Conservation (phyloP, 2,329 filamentous ascomycete genomes). For the Proliferodiscus dingleyae region DNA sequence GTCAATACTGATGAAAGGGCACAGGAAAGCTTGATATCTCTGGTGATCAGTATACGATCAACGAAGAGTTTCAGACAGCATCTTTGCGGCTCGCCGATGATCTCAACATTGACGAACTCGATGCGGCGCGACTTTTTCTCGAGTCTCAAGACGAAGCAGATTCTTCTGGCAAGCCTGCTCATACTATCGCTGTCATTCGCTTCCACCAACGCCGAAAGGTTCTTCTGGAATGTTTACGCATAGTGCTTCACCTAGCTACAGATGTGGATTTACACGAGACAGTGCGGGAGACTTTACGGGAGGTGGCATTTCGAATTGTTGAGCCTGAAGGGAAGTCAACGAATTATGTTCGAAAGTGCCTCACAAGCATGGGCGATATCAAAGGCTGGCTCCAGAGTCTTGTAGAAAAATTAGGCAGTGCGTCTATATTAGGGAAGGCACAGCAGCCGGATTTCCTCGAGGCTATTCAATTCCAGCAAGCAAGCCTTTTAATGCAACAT, state of each 20-base stretch:
- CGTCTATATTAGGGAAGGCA: slow-evolving; percentile 66
- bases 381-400: slow-evolving; percentile 73
- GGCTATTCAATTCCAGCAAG: slow-evolving; percentile 72
- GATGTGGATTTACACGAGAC: slow-evolving; percentile 34
- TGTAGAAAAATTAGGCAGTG: slow-evolving; percentile 69
- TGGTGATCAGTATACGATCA: slow-evolving; percentile 72
- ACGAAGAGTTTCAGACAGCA: slow-evolving; percentile 81
- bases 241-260: slow-evolving; percentile 61
- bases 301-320: slow-evolving; percentile 49
- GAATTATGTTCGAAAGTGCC: slow-evolving; percentile 67
- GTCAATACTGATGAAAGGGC: slow-evolving; percentile 17
- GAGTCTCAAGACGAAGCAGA: slow-evolving; percentile 66
- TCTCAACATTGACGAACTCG: slow-evolving; percentile 82
- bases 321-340: slow-evolving; percentile 41
- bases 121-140: slow-evolving; percentile 72
- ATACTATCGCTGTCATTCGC: slow-evolving; percentile 76
- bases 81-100: slow-evolving; percentile 79
- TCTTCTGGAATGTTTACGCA: slow-evolving; percentile 75
- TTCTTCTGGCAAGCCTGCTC: slow-evolving; percentile 64
- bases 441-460: slow-evolving; percentile 63
- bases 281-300: slow-evolving; percentile 46
- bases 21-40: slow-evolving; percentile 71
- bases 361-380: slow-evolving; percentile 70
- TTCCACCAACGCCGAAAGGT: slow-evolving; percentile 85
- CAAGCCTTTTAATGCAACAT: slow-evolving; percentile 82